phyloP scores from a whole-genome alignment of 495 filamentous ascomycete genomes.

The Penicillium flavigenum region DNA sequence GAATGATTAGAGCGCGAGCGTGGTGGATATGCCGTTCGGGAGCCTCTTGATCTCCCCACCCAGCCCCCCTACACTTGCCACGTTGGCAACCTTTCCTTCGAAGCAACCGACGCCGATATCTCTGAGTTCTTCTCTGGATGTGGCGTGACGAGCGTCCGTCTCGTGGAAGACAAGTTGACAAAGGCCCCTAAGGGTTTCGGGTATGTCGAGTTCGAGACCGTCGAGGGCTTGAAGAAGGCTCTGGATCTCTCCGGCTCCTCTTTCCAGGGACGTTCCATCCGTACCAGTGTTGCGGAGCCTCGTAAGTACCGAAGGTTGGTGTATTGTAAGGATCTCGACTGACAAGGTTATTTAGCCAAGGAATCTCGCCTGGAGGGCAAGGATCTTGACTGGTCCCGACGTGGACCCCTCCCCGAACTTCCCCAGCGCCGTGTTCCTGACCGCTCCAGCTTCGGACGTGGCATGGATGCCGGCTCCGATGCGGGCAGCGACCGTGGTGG shows the following conservation, averaged over 20 bases:
- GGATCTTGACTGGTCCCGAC: slow-evolving; percentile 77
- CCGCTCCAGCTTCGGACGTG: slow-evolving; percentile 48
- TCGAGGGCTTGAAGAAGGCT: slow-evolving; percentile 89
- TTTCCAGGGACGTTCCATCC: slow-evolving; percentile 83
- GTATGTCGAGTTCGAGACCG: slow-evolving; percentile 88
- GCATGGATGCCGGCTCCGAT: slow-evolving; percentile 52
- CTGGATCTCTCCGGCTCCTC: slow-evolving; percentile 73
- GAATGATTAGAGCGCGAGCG: slow-evolving; percentile 39
- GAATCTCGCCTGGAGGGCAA: slow-evolving; percentile 53
- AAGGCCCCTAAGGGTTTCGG: slow-evolving; percentile 95
- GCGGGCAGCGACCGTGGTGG: slow-evolving; percentile 51
- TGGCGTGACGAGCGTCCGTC: slow-evolving; percentile 81
- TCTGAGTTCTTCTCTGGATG: slow-evolving; percentile 82
- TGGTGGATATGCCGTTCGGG: slow-evolving; percentile 67
- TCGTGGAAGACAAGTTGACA: slow-evolving; percentile 92
- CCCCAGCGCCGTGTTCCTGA: slow-evolving; percentile 52
- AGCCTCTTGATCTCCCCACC: slow-evolving; percentile 80
- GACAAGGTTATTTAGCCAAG: slow-evolving; percentile 60
- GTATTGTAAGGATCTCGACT: slow-evolving; percentile 22
- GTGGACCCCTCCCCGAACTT: slow-evolving; percentile 79
- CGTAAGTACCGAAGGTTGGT: slow-evolving; percentile 53
- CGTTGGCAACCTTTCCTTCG: slow-evolving; percentile 94
- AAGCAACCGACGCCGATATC: slow-evolving; percentile 77
- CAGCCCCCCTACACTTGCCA: slow-evolving; percentile 94
- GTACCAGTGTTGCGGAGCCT: slow-evolving; percentile 83